Evolutionary conservation across 2,329 filamentous ascomycete genomes (phyloP).

Genomic region (Botryotinia convoluta): DNA sequence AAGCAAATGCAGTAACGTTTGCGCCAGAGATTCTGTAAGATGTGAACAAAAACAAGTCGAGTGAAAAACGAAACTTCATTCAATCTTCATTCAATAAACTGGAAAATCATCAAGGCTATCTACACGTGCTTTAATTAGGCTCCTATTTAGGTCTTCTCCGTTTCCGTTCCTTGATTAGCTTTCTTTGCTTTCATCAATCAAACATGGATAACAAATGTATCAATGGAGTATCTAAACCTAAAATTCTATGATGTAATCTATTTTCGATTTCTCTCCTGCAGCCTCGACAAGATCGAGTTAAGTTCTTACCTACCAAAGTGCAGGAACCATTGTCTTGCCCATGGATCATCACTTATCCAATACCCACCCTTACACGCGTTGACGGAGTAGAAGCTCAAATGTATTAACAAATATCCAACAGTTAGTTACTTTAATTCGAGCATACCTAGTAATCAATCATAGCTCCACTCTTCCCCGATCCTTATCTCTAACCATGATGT

Average conservation of each 20-base stretch:
- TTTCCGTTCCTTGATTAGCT: not conserved
- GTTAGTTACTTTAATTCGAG: not conserved
- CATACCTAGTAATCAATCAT: not conserved
- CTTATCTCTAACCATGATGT: not conserved
- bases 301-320: not conserved
- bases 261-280: not conserved
- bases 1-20: not conserved
- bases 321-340: not conserved
- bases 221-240: not conserved
- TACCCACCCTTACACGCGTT: not conserved
- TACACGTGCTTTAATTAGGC: conserved; percentile 1
- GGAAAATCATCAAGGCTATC: not conserved
- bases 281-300: not conserved
- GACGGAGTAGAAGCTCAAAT: not conserved
- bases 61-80: not conserved
- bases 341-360: not conserved
- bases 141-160: not conserved
- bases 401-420: not conserved
- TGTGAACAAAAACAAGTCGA: not conserved
- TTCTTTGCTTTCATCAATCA: not conserved
- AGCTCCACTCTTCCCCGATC: not conserved
- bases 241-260: not conserved
- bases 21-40: not conserved
- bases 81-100: not conserved
- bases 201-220: not conserved